Evolutionary conservation across 1,284 basidiomycete genomes (phyloP), one percentile per base, ranked within the genome.

Genomic region (Ceratobasidium sp.): DNA sequence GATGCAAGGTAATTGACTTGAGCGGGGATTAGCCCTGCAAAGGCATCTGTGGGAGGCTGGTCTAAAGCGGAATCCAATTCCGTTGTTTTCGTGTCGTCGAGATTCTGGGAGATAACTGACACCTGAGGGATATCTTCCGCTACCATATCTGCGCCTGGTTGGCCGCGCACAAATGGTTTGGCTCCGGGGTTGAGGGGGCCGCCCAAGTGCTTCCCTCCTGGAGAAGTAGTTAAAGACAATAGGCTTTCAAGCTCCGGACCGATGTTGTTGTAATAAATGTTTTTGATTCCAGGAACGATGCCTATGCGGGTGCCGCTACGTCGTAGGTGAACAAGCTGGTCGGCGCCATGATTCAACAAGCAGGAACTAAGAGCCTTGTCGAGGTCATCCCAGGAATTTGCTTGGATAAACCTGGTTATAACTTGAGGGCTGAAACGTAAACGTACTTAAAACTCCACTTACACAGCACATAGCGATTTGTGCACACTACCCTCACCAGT

Each of bases 1-100:
- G 27, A 22, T 19, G 56, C 29, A 11, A 48, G 50, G 41, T 53
- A 54, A 31, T 54, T 8, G 50, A 66, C 29, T 24, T 66, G 64
- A 22, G 50, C 1, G 27, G 64, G 64, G 36, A 45, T 22, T 9
- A 66, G 64, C 33, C 36, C 64, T n/a, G 27, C 51, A 29, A 66
- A 51, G 17, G 1, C 24, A 27, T 66, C 64, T 6, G 29, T 33
- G 27, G 47, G 19, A 11, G 29, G 2, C n/a, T 63, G 33, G n/a
- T 19, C 41, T 11, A 44, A 33, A 15, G 22, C 22, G 8, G n/a
- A 19, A 36, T 59, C 56, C 9, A 31, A 7, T 33, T 59, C 56
- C 15, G 14, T 17, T 4, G 22, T 14, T 5, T 31, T 31, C 29
- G 2, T 59, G 19, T 31, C 17, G 14, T 11, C 15, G 9, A 27